Percentiles rank a stretch among this genome's conserved stretches.
phyloP scores from a whole-genome alignment of 2,329 filamentous ascomycete species.

The Colletotrichum theobromicola region DNA sequence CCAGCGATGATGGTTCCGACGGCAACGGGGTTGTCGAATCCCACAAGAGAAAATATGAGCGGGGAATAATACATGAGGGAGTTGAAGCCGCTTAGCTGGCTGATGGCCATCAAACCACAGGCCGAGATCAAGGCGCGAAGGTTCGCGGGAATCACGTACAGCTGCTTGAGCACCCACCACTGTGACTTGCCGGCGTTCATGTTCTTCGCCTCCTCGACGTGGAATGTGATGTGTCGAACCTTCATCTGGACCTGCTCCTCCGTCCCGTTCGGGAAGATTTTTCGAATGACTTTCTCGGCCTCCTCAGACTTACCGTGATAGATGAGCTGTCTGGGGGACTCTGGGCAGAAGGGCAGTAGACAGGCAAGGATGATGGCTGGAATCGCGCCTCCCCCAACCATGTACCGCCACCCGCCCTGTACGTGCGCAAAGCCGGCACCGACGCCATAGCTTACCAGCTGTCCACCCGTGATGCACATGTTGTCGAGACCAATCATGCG shows the following conservation, averaged over 20 bases:
- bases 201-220: constrained; percentile 42
- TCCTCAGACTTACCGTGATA: constrained; percentile 45
- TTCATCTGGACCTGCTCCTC: constrained; percentile 48
- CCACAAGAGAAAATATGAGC: constrained; percentile 52
- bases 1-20: constrained; percentile 49
- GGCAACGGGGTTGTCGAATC: constrained; percentile 52
- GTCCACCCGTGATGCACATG: constrained; percentile 47
- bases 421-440: constrained; percentile 45
- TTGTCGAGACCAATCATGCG: constrained; percentile 55
- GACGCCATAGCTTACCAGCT: constrained; percentile 45
- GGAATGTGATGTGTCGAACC: constrained; percentile 42
- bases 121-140: constrained; percentile 49
- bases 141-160: constrained; percentile 48
- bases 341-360: constrained; percentile 51
- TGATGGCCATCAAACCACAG: constrained; percentile 58
- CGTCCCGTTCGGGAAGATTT: constrained; percentile 47
- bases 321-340: constrained; percentile 52
- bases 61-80: constrained; percentile 57
- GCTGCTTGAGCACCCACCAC: constrained; percentile 48
- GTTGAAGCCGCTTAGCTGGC: constrained; percentile 58
- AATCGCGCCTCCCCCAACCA: constrained; percentile 52
- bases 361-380: constrained; percentile 48
- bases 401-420: constrained; percentile 52
- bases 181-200: constrained; percentile 43
- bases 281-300: constrained; percentile 39